Evolutionary conservation across 208 protist genomes (phyloP), one percentile per base, ranked within the genome.

Genomic region (Trypanosoma avium): DNA sequence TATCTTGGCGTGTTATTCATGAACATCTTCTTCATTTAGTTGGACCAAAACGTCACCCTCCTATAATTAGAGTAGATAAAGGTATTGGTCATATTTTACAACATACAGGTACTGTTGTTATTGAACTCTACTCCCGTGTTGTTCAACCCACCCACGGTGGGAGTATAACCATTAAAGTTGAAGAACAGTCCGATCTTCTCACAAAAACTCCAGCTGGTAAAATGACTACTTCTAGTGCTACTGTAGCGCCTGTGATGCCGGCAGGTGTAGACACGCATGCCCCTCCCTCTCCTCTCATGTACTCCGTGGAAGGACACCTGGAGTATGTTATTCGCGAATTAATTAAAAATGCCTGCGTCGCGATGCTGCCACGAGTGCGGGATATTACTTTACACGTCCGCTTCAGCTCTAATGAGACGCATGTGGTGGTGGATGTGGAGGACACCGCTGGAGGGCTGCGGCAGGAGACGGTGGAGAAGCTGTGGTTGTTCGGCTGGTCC

Each of bases 401-500:
- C 0, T 90, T 84, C 53, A 80, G 79, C 21, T 47, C 72, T 12
- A 75, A 84, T 22, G 82, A 86, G 40, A 61, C 60, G 5, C 86
- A 81, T 71, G 73, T 88, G n/a, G 78, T 91, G 2, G 77, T 95
- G 17, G 86, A 93, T 48, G 75, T 95, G 33, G 52, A 78, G 40
- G 86, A 95, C 52, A 27, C 58, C 7, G 86, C 84, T 1, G 82
- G 79, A 29, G 90, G 90, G 22, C 81, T 95, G 26, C 24, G 46
- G 9, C 68, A 77, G 10, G 52, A 77, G 33, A 53, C 77, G 48
- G 56, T 61, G 21, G 56, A 77, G 15, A 70, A 90, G 26, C 84
- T 92, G 47, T 95, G 90, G 87, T 72, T 79, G 38, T 95, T 95
- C 58, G 90, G 90, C n/a, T 95, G 84, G 81, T 88, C 89, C 5